A percentile compares a stretch with the other conserved stretches of the same genome.
phyloP scores from a whole-genome alignment of 257 asterid species.

The Solanum acaule region DNA sequence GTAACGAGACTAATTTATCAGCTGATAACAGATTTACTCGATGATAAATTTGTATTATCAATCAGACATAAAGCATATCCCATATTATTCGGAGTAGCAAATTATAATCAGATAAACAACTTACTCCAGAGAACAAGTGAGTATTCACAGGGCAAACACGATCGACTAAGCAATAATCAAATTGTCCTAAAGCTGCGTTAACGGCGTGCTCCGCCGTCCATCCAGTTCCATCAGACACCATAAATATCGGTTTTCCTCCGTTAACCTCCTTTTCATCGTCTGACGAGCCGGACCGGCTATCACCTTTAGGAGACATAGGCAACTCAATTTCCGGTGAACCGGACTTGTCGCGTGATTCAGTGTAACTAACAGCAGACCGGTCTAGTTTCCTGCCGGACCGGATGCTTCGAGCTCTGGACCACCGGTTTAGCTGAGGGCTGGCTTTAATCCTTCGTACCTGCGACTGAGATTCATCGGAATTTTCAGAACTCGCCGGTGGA shows the following conservation, averaged over 20 bases:
- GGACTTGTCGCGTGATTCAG: neutral
- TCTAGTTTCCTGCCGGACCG: constrained; percentile 70
- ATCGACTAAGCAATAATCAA: constrained; percentile 81
- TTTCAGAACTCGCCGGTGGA: constrained; percentile 13
- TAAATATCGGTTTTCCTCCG: constrained; percentile 52
- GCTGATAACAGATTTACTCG: neutral
- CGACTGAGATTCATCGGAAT: constrained; percentile 17
- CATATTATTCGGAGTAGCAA: neutral
- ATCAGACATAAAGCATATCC: neutral
- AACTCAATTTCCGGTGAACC: constrained; percentile 5
- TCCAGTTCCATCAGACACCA: constrained; percentile 94
- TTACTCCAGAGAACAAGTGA: constrained; percentile 89
- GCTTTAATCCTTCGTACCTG: constrained; percentile 34
- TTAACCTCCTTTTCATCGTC: constrained; percentile 22
- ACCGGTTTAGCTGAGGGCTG: constrained; percentile 78
- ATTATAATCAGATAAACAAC: neutral
- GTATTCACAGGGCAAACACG: constrained; percentile 78
- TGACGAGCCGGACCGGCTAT: constrained; percentile 13
- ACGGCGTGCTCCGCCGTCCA: constrained; percentile 97
- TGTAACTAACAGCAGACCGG: constrained; percentile 25
- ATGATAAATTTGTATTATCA: neutral
- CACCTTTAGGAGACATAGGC: neutral
- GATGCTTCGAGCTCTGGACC: constrained; percentile 87
- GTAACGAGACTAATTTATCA: neutral
- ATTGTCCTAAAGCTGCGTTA: constrained; percentile 88